Evolutionary conservation across 2,329 filamentous ascomycete genomes (phyloP), one percentile per base, ranked within the genome.

Genomic region (Claviceps monticola): DNA sequence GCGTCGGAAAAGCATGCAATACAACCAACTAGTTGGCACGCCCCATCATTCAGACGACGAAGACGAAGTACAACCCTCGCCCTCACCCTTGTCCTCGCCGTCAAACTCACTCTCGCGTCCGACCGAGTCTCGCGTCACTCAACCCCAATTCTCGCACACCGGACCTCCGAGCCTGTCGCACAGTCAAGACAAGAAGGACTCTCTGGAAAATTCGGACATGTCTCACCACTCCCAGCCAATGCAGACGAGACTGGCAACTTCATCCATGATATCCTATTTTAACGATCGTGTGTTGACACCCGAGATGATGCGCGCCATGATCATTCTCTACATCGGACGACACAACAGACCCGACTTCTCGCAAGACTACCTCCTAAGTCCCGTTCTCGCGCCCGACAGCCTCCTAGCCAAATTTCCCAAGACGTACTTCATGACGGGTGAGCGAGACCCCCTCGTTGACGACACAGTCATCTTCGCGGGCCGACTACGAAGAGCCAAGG

Each of bases 221-320:
- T 79, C 78, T 5, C 74, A 79, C 55, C 78, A 74, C 46, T 68
- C 76, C 0, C 69, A 77, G 54, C 76, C 78, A 1, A 70, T 95
- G 55, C 82, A 79, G 58, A 97, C 93, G 1, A 82, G 90, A n/a
- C 78, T 98, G 9, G 90, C 91, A 16, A 95, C 91, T 64, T 90
- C 88, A 0, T 91, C 84, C n/a, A 95, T 95, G 81, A 94, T 98
- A 38, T 96, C 91, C 0, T 97, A 97, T 68, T 95, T 96, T 67
- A 93, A 95, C 65, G 93, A 98, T 66, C 84, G 93, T 29, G 86
- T 98, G 29, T 75, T 98, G 14, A 91, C 88, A 0, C 91, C 93
- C 0, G 93, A 98, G 67, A 95, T 97, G 88, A 96, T 97, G 85
- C 86, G 93, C 36, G 88, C 90, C 56, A 97, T 98, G 90, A 95